Percentiles rank a stretch among this genome's conserved stretches.
Evolutionary conservation across 176 grass and related monocot genomes (phyloP).

Genomic region (Bonia amplexicaulis): DNA sequence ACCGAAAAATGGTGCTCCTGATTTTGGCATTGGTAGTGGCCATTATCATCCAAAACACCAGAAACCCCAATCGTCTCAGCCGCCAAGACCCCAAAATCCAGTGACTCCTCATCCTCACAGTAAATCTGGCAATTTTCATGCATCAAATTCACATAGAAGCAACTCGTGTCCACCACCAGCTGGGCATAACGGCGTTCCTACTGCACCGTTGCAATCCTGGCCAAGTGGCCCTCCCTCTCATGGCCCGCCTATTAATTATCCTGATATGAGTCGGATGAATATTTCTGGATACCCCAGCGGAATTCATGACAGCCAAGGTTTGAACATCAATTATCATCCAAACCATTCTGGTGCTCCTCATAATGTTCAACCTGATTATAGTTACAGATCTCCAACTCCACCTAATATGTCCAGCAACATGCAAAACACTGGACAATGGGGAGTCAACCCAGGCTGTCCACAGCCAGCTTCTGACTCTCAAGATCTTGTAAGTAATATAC

Average conservation of each 20-base stretch:
- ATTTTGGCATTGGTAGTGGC: slow-evolving; percentile 24
- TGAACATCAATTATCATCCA: slow-evolving; percentile 50
- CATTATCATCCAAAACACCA: slow-evolving; percentile 43
- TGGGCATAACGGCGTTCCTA: slow-evolving; percentile 32
- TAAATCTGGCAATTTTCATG: slow-evolving; percentile 47
- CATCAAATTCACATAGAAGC: slow-evolving; percentile 51
- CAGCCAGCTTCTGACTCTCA: slow-evolving; percentile 44
- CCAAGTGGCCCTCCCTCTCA: slow-evolving; percentile 38
- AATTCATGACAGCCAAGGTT: slow-evolving; percentile 43
- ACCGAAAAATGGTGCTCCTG: slow-evolving; percentile 40
- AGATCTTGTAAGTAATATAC: slow-evolving; percentile 43
- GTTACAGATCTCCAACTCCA: slow-evolving; percentile 46
- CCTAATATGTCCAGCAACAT: slow-evolving; percentile 37
- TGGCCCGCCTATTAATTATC: slow-evolving; percentile 39
- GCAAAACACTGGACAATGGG: slow-evolving; percentile 42
- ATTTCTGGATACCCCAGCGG: slow-evolving; percentile 56
- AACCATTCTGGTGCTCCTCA: slow-evolving; percentile 42
- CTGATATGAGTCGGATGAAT: slow-evolving; percentile 42
- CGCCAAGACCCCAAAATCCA: slow-evolving; percentile 39
- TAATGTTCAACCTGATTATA: slow-evolving; percentile 51
- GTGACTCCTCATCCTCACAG: slow-evolving; percentile 25
- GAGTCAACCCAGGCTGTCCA: slow-evolving; percentile 23
- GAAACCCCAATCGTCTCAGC: slow-evolving; percentile 40
- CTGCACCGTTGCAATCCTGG: slow-evolving; percentile 49
- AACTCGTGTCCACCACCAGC: slow-evolving; percentile 43